Base-by-base conservation (phyloP, 106 monocot species). In the Dendrobium catenatum region DNA sequence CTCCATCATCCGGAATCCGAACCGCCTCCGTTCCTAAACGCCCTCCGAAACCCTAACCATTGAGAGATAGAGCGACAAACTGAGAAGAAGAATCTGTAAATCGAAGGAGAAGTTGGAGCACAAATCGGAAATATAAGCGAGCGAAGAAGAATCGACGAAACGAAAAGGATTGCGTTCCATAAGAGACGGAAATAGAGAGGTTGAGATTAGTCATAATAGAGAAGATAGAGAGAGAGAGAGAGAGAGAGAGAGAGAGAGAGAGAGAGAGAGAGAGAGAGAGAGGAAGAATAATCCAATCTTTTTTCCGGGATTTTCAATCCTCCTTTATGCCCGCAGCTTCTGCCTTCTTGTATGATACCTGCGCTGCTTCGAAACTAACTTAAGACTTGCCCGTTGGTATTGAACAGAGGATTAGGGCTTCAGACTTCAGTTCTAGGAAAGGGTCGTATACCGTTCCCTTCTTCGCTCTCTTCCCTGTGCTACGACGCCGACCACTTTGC, bases 21-120 rank as follows among this genome's bases (percentile, higher is more conserved):
- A 75, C 75, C 75, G 75, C 75, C n/a, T 75, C 75, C 75, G 22
- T 33, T 73, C 73, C 46, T 75, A 75, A 16, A 68, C 11, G 26
- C 75, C 20, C 46, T 20, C 75, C 22, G 44, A 75, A 75, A 75
- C 75, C 75, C 75, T 75, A 75, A 47, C n/a, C 44, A 17, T 9
- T 41, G 40, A 42, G 41, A 42, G 73, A 40, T 10, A 5, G 75
- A 20, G 44, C 9, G 75, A 75, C 3, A 24, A 5, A 46, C 46
- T 19, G 75, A 43, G 20, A 13, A 13, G 72, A 72, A 41, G 26
- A 16, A 9, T 16, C 17, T 16, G 72, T 41, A 72, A 72, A 37
- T 72, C 40, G 75, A 46, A 19, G 26, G 67, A 68, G 24, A 68
- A 19, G 9, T 10, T 68, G 67, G 26, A 68, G 75, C 20, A 41